A percentile compares a stretch with the other conserved stretches of the same genome.
phyloP scores from a whole-genome alignment of 169 alveolate species.

The Cryptosporidium viatorum region DNA sequence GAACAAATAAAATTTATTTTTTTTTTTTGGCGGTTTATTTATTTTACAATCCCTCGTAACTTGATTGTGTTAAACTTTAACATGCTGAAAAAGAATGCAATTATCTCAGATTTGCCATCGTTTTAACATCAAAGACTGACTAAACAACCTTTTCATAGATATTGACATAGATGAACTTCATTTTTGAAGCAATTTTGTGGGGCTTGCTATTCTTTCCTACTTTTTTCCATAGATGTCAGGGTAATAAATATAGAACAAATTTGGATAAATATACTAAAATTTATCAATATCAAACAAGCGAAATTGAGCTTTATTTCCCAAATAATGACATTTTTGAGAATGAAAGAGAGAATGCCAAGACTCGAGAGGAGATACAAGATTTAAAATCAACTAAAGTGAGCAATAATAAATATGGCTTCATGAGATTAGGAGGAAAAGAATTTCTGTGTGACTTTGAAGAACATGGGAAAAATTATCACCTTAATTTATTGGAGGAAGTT shows the following conservation, averaged over 20 bases:
- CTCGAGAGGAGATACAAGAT: neutral
- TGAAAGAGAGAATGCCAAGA: neutral
- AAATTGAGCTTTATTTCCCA: conserved; percentile 41
- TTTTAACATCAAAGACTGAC: neutral
- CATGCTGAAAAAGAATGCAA: neutral
- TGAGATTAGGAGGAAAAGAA: conserved; percentile 11
- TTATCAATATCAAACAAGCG: conserved; percentile 38
- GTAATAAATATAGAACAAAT: conserved; percentile 60
- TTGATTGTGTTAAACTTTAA: neutral
- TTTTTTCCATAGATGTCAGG: neutral
- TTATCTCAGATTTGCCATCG: neutral
- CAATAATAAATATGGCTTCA: neutral
- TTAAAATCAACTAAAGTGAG: neutral
- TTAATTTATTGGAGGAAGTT: neutral
- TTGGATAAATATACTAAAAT: conserved; percentile 28
- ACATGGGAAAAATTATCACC: neutral
- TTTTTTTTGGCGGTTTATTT: neutral
- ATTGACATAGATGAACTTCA: neutral
- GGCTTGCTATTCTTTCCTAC: neutral
- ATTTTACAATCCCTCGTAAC: neutral
- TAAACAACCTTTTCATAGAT: neutral
- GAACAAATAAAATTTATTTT: neutral
- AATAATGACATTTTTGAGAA: neutral
- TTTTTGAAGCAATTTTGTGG: neutral
- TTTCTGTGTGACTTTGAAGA: conserved; percentile 2